Percentiles rank a stretch among this genome's conserved stretches.
These are phyloP conservation scores for Atkinsonella texensis DNA, from an alignment of 2,329 filamentous ascomycete genomes.

Conservation along the genomic window DNA sequence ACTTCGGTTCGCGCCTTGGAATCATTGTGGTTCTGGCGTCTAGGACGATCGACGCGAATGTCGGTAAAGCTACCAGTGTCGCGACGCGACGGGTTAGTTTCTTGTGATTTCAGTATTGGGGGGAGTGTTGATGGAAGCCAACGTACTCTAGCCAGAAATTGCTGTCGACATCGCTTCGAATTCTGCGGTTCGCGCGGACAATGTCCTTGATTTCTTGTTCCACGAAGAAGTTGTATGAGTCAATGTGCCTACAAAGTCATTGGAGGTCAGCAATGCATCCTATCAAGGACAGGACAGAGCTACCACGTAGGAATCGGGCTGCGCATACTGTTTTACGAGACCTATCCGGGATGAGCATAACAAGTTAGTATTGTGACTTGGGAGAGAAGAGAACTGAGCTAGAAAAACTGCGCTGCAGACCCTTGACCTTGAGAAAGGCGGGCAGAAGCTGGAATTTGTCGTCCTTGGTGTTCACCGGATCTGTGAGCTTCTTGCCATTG, in stretches of 20 bases:
- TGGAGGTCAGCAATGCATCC: conserved; percentile 7
- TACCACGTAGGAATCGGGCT: neutral
- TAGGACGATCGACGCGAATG: conserved; percentile 74
- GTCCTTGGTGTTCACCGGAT: conserved; percentile 51
- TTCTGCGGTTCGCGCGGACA: conserved; percentile 76
- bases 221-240: conserved; percentile 98
- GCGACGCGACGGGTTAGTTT: neutral
- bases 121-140: conserved; percentile 9
- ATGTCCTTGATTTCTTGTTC: conserved; percentile 97
- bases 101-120: neutral
- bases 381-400: neutral
- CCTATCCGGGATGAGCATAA: conserved; percentile 25
- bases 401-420: conserved; percentile 21
- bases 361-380: neutral
- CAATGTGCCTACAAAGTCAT: conserved; percentile 52
- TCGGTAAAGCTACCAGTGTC: conserved; percentile 52
- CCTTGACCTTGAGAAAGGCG: conserved; percentile 97
- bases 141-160: conserved; percentile 73
- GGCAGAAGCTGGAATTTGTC: conserved; percentile 97
- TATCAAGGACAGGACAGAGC: neutral
- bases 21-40: conserved; percentile 64
- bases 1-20: conserved; percentile 60
- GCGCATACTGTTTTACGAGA: conserved; percentile 69
- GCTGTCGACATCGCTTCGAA: conserved; percentile 85
- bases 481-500: conserved; percentile 55